Conservation (phyloP, 495 filamentous ascomycete genomes). For the Xylaria nigripes region DNA sequence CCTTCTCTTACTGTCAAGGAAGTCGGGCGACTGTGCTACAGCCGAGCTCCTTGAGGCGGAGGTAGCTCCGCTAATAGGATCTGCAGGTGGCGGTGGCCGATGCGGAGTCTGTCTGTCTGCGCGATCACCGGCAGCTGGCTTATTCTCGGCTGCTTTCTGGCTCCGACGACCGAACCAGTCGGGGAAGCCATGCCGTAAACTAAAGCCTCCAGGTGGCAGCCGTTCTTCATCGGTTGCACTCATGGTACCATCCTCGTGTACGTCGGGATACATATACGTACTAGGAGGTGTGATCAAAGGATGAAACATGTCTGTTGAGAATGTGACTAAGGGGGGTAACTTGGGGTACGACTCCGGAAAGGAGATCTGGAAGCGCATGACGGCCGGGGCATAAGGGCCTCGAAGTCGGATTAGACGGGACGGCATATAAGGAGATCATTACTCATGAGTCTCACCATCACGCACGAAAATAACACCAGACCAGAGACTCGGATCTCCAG, state of each 20-base stretch:
- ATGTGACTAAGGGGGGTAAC: conserved; percentile 74
- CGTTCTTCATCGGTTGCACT: conserved; percentile 74
- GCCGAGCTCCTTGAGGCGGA: conserved; percentile 28
- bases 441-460: conserved; percentile 49
- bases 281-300: conserved; percentile 84
- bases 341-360: conserved; percentile 77
- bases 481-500: conserved; percentile 73
- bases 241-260: conserved; percentile 59
- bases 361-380: conserved; percentile 82
- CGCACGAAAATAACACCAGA: conserved; percentile 84
- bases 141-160: conserved; percentile 11
- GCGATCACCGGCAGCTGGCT: conserved; percentile 22
- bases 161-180: conserved; percentile 62
- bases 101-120: conserved; percentile 17
- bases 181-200: conserved; percentile 80
- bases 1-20: conserved; percentile 17
- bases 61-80: conserved; percentile 24
- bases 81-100: conserved; percentile 27
- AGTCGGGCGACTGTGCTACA: conserved; percentile 20
- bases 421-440: conserved; percentile 1
- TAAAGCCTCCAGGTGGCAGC: conserved; percentile 79
- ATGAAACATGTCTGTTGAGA: conserved; percentile 88
- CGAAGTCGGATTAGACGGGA: conserved; percentile 2
- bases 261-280: conserved; percentile 77
- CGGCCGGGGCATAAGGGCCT: conserved; percentile 83